phyloP scores from a whole-genome alignment of 805 yeast species.

The Nakazawaea sp. region DNA sequence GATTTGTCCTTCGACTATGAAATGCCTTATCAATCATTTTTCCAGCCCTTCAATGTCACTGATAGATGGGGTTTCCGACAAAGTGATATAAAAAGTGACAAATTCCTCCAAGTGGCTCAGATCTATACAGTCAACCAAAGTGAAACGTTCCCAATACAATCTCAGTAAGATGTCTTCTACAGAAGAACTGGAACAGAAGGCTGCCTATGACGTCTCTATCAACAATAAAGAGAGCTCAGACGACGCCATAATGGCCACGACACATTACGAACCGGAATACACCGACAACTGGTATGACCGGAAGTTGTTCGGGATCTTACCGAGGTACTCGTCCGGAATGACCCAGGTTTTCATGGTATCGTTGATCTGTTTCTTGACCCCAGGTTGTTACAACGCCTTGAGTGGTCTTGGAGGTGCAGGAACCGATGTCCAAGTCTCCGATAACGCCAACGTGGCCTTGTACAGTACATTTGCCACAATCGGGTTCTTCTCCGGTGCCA shows the following conservation, averaged over 20 bases:
- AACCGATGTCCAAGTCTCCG: constrained; percentile 30
- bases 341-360: constrained; percentile 39
- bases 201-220: constrained; percentile 6
- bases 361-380: constrained; percentile 40
- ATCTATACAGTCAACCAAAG: too few species aligned
- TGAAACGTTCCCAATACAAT: not conserved
- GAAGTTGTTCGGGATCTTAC: constrained; percentile 20
- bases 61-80: too few species aligned
- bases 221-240: constrained; percentile 4
- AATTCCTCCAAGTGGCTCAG: too few species aligned
- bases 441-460: constrained; percentile 45
- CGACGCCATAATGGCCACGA: not conserved
- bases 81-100: too few species aligned
- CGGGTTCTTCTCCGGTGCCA: constrained; percentile 52
- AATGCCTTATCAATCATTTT: too few species aligned
- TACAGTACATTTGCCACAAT: constrained; percentile 49
- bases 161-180: constrained; percentile 1
- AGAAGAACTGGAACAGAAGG: constrained; percentile 6
- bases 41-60: too few species aligned
- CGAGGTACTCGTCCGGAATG: constrained; percentile 32
- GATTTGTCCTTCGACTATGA: too few species aligned
- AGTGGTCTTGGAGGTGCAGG: constrained; percentile 42
- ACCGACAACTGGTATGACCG: constrained; percentile 31
- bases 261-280: constrained; percentile 9
- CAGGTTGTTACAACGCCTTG: constrained; percentile 46